Evolutionary conservation across 2,329 filamentous ascomycete species (phyloP).

Genomic region (Periconia macrospinosa): DNA sequence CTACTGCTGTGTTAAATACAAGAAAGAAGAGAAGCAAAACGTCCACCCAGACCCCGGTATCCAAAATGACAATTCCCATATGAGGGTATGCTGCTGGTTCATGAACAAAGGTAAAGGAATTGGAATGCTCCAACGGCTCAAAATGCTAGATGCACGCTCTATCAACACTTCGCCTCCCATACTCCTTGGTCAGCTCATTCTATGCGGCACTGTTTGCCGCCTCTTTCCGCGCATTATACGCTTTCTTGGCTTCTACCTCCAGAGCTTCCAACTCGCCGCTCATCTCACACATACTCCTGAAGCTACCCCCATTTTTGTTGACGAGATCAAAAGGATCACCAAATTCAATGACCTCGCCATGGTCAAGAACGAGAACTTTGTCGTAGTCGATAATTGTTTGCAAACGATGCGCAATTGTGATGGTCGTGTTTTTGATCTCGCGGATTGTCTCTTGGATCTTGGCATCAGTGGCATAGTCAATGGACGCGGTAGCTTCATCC

Average conservation of each 20-base stretch:
- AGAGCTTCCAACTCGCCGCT: slow-evolving; percentile 62
- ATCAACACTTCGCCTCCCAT: no score
- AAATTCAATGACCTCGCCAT: slow-evolving; percentile 83
- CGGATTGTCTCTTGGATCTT: slow-evolving; percentile 97
- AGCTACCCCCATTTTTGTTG: slow-evolving; percentile 64
- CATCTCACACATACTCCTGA: slow-evolving; percentile 70
- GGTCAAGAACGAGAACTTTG: slow-evolving; percentile 92
- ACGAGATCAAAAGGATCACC: slow-evolving; percentile 81
- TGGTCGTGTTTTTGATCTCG: slow-evolving; percentile 87
- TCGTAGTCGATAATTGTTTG: slow-evolving; percentile 99
- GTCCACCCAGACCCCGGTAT: no score
- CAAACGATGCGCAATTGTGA: slow-evolving; percentile 93
- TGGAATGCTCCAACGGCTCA: no score
- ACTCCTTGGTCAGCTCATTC: no score
- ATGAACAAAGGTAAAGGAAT: no score
- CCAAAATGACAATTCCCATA: no score
- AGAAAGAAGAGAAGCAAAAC: no score
- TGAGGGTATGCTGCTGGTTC: no score
- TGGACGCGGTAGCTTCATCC: slow-evolving; percentile 97
- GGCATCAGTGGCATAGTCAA: slow-evolving; percentile 92
- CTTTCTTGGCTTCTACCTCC: slow-evolving; percentile 57
- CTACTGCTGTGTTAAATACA: no score
- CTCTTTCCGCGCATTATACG: slow-evolving; percentile 31
- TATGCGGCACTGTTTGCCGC: background rate
- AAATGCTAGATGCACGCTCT: no score